A percentile compares a stretch with the other conserved stretches of the same genome.
phyloP scores from a whole-genome alignment of 2,329 filamentous ascomycete genomes.

The Exophiala spinifera region DNA sequence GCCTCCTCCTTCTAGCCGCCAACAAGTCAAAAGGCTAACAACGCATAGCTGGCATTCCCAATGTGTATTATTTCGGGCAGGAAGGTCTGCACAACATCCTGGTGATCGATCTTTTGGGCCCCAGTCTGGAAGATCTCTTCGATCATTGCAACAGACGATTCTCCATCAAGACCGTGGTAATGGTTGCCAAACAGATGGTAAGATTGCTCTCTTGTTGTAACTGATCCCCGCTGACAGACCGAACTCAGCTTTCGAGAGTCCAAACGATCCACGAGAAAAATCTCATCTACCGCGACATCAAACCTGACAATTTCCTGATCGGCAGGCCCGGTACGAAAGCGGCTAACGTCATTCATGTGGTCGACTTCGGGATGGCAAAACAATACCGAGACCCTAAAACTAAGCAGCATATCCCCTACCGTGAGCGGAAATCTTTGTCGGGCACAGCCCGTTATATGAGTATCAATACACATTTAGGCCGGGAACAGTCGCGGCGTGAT shows the following conservation, averaged over 20 bases:
- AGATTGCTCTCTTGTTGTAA: slow-evolving; percentile 23
- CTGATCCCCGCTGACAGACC: slow-evolving; percentile 30
- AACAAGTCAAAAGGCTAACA: slow-evolving; percentile 15
- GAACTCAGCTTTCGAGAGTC: slow-evolving; percentile 73
- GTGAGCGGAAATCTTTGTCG: slow-evolving; percentile 93
- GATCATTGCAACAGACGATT: slow-evolving; percentile 96
- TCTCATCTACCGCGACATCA: slow-evolving; percentile 98
- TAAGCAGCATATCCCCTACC: slow-evolving; percentile 97
- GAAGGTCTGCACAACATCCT: slow-evolving; percentile 98
- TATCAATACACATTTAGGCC: slow-evolving; percentile 96
- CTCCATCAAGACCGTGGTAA: slow-evolving; percentile 94
- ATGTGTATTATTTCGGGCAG: slow-evolving; percentile 99
- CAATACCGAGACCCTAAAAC: slow-evolving; percentile 98
- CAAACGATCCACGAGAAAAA: slow-evolving; percentile 98
- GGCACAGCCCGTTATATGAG: slow-evolving; percentile 98
- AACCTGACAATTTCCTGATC: slow-evolving; percentile 98
- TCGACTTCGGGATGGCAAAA: slow-evolving; percentile 99
- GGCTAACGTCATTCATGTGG: slow-evolving; percentile 97
- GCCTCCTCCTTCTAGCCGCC: neutral
- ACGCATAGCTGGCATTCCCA: slow-evolving; percentile 83
- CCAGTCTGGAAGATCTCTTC: slow-evolving; percentile 93
- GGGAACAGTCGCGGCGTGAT: slow-evolving; percentile 93
- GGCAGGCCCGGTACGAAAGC: slow-evolving; percentile 86
- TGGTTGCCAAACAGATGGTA: slow-evolving; percentile 99
- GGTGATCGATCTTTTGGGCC: slow-evolving; percentile 92